Evolutionary conservation across 2,329 filamentous ascomycete genomes (phyloP), one percentile per base, ranked within the genome.

Genomic region (Paracorniculantispora psalliotae): DNA sequence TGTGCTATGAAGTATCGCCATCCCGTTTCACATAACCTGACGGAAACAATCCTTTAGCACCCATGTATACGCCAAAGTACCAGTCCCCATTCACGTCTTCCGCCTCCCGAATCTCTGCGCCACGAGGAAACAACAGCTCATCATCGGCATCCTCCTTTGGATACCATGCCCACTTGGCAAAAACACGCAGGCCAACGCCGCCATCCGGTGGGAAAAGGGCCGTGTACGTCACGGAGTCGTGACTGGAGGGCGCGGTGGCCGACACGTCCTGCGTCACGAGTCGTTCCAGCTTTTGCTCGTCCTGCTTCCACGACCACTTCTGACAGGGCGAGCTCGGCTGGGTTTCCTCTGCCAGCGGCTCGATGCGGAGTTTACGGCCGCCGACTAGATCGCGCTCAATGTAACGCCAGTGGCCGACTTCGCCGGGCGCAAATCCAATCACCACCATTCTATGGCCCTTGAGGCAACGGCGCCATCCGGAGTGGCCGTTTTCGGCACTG

Each of bases 31-130:
- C 89, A 78, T 93, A 93, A 8, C 84, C 82, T 7, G 87, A 86
- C 4, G 92, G 92, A 69, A 97, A 96, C 63, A 97, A 67, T 0
- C 91, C 92, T 65, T 84, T 86, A 25, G 75, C 77, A 0, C 91
- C 92, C 75, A 91, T 92, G 77, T 96, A 97, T 28, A 86, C 85
- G 0, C 93, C 93, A 75, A 88, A 89, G 67, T 83, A 92, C 92
- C 92, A 97, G 71, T 96, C 92, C 19, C 88, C 90, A 70, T 96
- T 96, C 50, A 96, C 85, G 71, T 94, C 89, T 70, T 93, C 88
- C 39, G 89, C 85, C 75, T 97, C 93, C 7, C 81, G 81, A 15
- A 97, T 83, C 72, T 94, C 90, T 0, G 92, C 92, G 10, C 89
- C 87, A 53, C 86, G 86, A 0, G 93, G 93, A 66, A 97, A 97